Evolutionary conservation across 139 green algal species (phyloP), one percentile per base, ranked within the genome.

Genomic region (Chlamydomonas incerta): DNA sequence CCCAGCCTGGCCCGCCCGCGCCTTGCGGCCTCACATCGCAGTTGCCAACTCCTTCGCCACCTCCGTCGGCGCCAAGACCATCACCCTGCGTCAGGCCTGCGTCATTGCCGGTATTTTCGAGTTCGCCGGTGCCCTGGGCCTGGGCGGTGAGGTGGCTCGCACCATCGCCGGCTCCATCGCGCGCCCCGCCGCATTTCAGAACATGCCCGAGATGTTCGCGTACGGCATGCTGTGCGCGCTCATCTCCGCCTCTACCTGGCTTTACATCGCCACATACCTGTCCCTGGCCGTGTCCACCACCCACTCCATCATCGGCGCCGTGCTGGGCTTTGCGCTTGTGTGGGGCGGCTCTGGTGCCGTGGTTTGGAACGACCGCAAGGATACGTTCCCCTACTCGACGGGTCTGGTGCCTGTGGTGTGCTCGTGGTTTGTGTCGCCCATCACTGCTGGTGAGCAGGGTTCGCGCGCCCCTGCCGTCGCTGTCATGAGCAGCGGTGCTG

Each of bases 221-320:
- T 93, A 88, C 82, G 90, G 90, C 57, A 92, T 93, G 88, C 74
- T 93, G 29, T 88, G 82, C 41, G 73, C 86, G 17, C 71, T 93
- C 2, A 72, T 83, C 8, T 86, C 86, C 4, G 88, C 90, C 5
- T 77, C 77, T n/a, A 29, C 87, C 2, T 94, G 88, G 88, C 60
- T 94, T 29, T 70, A 88, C 47, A 2, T 93, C 0, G 93, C 93
- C 24, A 91, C 90, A 0, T 88, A 90, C 82, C 70, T 90, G 20
- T 83, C 88, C 67, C 82, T 95, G 72, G 90, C 93, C 6, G 93
- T 95, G 65, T 93, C 85, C 46, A 94, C 89, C 28, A 96, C 93
- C 28, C 93, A 94, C 75, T 89, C 86, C 70, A 87, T 91, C 73
- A 91, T 94, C 70, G 89, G 88, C 13, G 81, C 84, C 6, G 81